phyloP scores from a whole-genome alignment of 2,329 filamentous ascomycete genomes.

The Elsinoe batatas region DNA sequence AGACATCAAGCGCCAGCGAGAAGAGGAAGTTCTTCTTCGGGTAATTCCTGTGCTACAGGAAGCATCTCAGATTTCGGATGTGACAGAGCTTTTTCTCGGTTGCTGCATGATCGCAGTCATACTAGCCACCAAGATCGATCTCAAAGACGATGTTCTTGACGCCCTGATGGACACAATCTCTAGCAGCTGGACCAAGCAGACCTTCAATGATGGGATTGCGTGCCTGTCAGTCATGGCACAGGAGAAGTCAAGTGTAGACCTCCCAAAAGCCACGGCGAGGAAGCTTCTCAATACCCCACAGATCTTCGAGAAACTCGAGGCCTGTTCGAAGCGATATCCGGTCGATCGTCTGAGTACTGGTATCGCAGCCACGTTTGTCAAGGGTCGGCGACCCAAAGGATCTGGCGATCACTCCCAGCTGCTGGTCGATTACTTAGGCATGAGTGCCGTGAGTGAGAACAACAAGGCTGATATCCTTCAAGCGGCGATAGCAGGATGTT shows the following conservation, averaged over 20 bases:
- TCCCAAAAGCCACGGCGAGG: slow-evolving; percentile 62
- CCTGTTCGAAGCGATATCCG: background rate
- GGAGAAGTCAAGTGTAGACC: slow-evolving; percentile 58
- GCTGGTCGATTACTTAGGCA: background rate
- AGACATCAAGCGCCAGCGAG: slow-evolving; percentile 67
- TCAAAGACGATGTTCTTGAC: slow-evolving; percentile 71
- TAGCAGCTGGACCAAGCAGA: slow-evolving; percentile 64
- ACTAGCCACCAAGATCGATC: slow-evolving; percentile 68
- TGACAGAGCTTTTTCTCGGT: slow-evolving; percentile 70
- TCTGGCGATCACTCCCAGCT: background rate
- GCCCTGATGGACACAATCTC: slow-evolving; percentile 85
- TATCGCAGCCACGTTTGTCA: background rate
- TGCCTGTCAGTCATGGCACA: slow-evolving; percentile 76
- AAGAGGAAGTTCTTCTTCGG: slow-evolving; percentile 64
- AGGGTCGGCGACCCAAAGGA: background rate
- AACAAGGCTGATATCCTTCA: slow-evolving; percentile 23
- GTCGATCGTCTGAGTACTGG: slow-evolving; percentile 4
- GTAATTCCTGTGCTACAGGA: slow-evolving; percentile 63
- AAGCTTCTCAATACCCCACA: slow-evolving; percentile 36
- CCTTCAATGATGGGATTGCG: slow-evolving; percentile 61
- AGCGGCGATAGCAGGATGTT: background rate
- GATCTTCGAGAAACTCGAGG: background rate
- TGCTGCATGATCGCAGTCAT: slow-evolving; percentile 88
- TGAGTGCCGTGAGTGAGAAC: background rate
- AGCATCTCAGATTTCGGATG: slow-evolving; percentile 63